Evolutionary conservation across 192 early-diverging fungal genomes (phyloP), one percentile per base, ranked within the genome.

Genomic region (Podochytrium sp.): DNA sequence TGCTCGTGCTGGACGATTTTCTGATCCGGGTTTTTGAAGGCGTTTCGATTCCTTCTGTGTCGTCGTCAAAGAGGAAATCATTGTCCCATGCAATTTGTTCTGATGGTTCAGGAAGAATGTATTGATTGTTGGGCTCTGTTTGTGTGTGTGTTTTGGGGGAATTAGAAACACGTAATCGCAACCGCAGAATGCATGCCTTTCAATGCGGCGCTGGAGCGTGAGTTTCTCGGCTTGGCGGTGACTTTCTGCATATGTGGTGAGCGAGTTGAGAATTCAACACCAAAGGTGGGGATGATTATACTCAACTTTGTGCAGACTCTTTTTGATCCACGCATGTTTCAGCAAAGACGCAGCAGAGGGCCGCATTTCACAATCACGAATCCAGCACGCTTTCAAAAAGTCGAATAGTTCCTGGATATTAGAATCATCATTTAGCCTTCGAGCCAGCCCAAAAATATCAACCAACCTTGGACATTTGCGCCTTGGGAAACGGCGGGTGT

Each of bases 321-420:
- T 57, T 37, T 23, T 53, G 14, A 95, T 89, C 95, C 95, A 98
- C 12, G 79, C 76, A 79, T 96, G 94, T 29, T 74, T 76, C 66
- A 93, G 84, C 50, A 98, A 84, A 51, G 87, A 82, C 10, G 71
- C 68, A 0, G 96, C 96, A 0, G 90, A 87, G 0, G 92, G 92
- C 20, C 96, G 83, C 29, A 85, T 71, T 2, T 75, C 78, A 1
- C 90, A 90, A 68, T 95, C 87, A 65, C 96, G 96, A 65, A 90
- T 87, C 75, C 97, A 96, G 76, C 96, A 97, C 62, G 83, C 78
- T 43, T 87, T 76, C 47, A 98, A 78, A 77, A 98, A 98, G 74
- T 93, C 88, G 42, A 80, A 79, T 43, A 97, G 84, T 40, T 92
- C 89, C 81, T 89, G 39, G 18, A 62, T 32, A 58, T 23, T 51